Evolutionary conservation across 257 asterid species (phyloP), one percentile per base, ranked within the genome.

Genomic region (Przewalskia tangutica): DNA sequence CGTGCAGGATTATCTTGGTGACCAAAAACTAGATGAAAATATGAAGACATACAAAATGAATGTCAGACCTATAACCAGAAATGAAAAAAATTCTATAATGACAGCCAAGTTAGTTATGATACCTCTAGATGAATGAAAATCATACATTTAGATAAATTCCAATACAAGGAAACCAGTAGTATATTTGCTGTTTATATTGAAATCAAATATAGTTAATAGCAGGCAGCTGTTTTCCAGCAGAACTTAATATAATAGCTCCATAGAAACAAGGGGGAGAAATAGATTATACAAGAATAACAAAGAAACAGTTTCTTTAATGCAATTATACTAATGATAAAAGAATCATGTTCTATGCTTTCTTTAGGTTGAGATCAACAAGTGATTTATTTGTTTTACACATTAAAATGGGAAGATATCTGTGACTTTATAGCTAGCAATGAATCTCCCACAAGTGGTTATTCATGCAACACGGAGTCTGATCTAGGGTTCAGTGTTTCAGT

Each of bases 1-100:
- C 92, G 91, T 65, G 90, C 88, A 77, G 98, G 99, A 76, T 94
- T 86, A 83, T 95, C 97, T 78, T 87, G 90, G 88, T 87, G 94
- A 85, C 98, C 86, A 89, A 89, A 92, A 88, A 95, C 99, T 95
- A 84, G 77, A 82, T 84, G 62, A 83, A 80, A 84, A 62, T 12
- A 64, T 63, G 46, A 84, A 71, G 12, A 44, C 54, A 75, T 54
- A 17, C 50, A 50, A 75, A 13, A 1, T 3, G 18, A 73, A 50
- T 23, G 62, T 13, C 42, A 75, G 79, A 75, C 62, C 16, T 67
- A 58, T n/a, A 14, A 65, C 27, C 34, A 58, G n/a, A 58, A 82
- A 34, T n/a, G 63, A 23, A 8, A 46, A 56, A 16, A 48, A 32
- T 1, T 11, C 34, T 27, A 10, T 34, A 40, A 81, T 50, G 38